Base-by-base conservation (phyloP, 306 rosid species). In the Fragaria vesca region DNA sequence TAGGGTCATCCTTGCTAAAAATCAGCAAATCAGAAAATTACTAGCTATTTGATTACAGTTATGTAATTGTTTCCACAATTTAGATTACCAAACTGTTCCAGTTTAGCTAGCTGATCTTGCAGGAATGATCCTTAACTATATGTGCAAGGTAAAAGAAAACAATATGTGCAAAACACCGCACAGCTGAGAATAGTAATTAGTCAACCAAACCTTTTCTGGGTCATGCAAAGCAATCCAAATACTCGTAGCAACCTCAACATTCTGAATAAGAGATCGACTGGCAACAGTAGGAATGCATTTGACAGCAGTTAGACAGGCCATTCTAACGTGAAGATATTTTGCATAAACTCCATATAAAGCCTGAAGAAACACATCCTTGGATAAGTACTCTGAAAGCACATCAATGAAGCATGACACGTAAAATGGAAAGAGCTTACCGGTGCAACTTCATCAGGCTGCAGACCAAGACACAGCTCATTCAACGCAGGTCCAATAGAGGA, bases 201-300 rank as follows among this genome's bases (percentile, higher is more conserved):
- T 10, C 40, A 45, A 54, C 20, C 86, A 63, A 85, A 95, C 99
- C 99, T 95, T 95, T 74, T 95, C 91, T 20, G 95, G 97, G 69
- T 95, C 99, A 73, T 95, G 99, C 67, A 93, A 86, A 5, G 97
- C 96, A 80, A 95, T 84, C 99, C 99, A 95, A 81, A 95, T 88
- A 85, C 97, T 88, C 69, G 97, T 91, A 26, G 99, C 97, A 51
- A 91, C 87, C 78, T 87, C 99, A 75, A 85, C 80, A 60, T 90
- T 82, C 81, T 89, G 87, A 55, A 91, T 83, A 78, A 95, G 87
- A 74, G 96, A 85, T 18, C 90, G 93, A 77, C 79, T 85, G 34
- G 99, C 86, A 79, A 95, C 90, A 65, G 93, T 89, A 50, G 99
- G 99, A 60, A 95, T 88, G 76, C 99, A 93, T 84, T 87, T 95